Conservation (phyloP, 2,329 filamentous ascomycete species). For the Sporothrix brunneoviolacea region DNA sequence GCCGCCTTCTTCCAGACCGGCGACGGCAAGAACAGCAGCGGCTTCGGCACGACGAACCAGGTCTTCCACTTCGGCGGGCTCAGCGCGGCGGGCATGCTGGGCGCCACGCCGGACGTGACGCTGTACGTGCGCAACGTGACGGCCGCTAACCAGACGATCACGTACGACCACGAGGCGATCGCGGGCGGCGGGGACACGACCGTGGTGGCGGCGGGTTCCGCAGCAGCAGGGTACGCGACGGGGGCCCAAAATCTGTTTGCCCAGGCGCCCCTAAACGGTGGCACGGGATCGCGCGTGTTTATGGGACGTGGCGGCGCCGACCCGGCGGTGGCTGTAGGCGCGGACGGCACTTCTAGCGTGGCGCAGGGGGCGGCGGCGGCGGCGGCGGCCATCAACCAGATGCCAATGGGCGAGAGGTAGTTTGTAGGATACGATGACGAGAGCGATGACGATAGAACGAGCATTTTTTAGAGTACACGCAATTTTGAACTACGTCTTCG, state of each 20-base stretch:
- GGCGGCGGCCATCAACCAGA: no score
- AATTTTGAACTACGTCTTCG: no score
- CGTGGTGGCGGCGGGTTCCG: not conserved
- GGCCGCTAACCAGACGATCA: conserved; percentile 47
- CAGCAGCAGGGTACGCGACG: not conserved
- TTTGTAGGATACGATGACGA: no score
- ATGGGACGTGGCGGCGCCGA: conserved; percentile 12
- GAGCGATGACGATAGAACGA: no score
- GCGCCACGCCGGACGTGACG: conserved; percentile 26
- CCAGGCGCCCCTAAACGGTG: conserved; percentile 11
- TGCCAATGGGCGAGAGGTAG: no score
- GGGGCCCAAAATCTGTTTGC: conserved; percentile 1
- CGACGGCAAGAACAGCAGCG: conserved; percentile 39
- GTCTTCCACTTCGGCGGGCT: conserved; percentile 47
- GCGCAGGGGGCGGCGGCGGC: no score
- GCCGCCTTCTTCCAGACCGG: conserved; percentile 46
- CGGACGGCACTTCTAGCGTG: no score
- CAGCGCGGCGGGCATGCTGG: conserved; percentile 19
- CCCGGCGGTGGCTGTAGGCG: conserved; percentile 6
- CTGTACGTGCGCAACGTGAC: conserved; percentile 53
- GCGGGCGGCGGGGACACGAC: not conserved
- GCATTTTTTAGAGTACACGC: no score
- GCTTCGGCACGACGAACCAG: conserved; percentile 52
- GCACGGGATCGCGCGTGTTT: conserved; percentile 14
- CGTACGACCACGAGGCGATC: conserved; percentile 23